Evolutionary conservation across 2,329 filamentous ascomycete species (phyloP).

Genomic region (Aspergillus latus): DNA sequence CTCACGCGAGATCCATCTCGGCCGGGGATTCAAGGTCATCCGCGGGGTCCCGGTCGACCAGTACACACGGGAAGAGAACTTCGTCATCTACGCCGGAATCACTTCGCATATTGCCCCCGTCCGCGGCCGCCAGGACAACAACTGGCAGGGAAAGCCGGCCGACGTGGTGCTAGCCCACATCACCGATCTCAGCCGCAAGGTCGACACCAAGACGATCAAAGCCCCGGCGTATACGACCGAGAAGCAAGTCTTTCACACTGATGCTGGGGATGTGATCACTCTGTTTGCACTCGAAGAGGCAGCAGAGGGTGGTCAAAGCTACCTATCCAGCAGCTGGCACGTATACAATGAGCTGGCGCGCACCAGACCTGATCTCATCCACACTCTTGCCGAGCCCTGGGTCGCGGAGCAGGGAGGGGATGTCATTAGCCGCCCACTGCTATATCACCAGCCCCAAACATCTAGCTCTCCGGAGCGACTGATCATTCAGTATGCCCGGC

Average conservation of each 20-base stretch:
- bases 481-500: conserved; percentile 61
- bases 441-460: conserved; percentile 55
- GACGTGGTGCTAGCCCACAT: conserved; percentile 62
- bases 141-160: conserved; percentile 20
- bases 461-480: conserved; percentile 52
- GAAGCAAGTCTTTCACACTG: conserved; percentile 56
- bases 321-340: conserved; percentile 54
- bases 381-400: conserved; percentile 52
- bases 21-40: conserved; percentile 48
- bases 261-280: conserved; percentile 55
- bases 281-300: conserved; percentile 50
- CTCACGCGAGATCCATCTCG: conserved; percentile 41
- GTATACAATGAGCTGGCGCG: conserved; percentile 57
- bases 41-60: conserved; percentile 42
- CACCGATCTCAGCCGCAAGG: conserved; percentile 54
- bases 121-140: conserved; percentile 46
- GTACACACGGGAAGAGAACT: conserved; percentile 38
- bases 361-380: conserved; percentile 54
- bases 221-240: conserved; percentile 45
- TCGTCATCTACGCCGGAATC: conserved; percentile 47
- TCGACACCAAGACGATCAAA: conserved; percentile 35
- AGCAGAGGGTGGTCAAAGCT: conserved; percentile 52
- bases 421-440: conserved; percentile 34
- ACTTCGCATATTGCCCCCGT: conserved; percentile 44
- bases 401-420: conserved; percentile 38